Conservation (phyloP, 2,329 filamentous ascomycete species). For the Madurella mycetomatis region DNA sequence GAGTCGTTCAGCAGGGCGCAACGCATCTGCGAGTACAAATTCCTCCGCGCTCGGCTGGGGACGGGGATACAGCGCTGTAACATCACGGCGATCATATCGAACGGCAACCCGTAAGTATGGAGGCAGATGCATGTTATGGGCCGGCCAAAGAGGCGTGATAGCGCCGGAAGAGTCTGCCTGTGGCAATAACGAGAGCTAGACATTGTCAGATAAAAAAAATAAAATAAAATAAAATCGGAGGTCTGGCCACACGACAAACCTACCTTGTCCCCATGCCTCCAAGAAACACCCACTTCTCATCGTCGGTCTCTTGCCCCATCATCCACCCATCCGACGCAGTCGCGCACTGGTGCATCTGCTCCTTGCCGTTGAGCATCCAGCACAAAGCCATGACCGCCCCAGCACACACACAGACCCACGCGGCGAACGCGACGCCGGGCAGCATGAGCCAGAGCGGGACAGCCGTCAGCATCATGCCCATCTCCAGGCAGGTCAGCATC, state of each 20-base stretch:
- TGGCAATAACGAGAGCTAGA: slow-evolving; percentile 30
- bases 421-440: slow-evolving; percentile 29
- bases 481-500: slow-evolving; percentile 26
- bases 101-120: slow-evolving; percentile 47
- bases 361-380: slow-evolving; percentile 29
- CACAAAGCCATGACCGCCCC: slow-evolving; percentile 25
- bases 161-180: slow-evolving; percentile 30
- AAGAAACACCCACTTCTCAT: slow-evolving; percentile 35
- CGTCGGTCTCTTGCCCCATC: slow-evolving; percentile 27
- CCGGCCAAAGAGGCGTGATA: slow-evolving; percentile 35
- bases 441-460: slow-evolving; percentile 30
- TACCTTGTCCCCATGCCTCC: slow-evolving; percentile 34
- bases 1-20: slow-evolving; percentile 32
- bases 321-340: slow-evolving; percentile 27
- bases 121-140: slow-evolving; percentile 48
- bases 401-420: slow-evolving; percentile 27
- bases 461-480: slow-evolving; percentile 25
- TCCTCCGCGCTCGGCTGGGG: slow-evolving; percentile 28
- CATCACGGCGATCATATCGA: slow-evolving; percentile 44
- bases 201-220: not conserved
- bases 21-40: slow-evolving; percentile 36
- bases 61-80: slow-evolving; percentile 32
- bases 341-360: slow-evolving; percentile 22
- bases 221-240: slow-evolving; percentile 7
- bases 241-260: too few species aligned